A percentile compares a stretch with the other conserved stretches of the same genome.
Evolutionary conservation across 2,329 filamentous ascomycete species (phyloP).

Genomic region (Metarhizium anisopliae): DNA sequence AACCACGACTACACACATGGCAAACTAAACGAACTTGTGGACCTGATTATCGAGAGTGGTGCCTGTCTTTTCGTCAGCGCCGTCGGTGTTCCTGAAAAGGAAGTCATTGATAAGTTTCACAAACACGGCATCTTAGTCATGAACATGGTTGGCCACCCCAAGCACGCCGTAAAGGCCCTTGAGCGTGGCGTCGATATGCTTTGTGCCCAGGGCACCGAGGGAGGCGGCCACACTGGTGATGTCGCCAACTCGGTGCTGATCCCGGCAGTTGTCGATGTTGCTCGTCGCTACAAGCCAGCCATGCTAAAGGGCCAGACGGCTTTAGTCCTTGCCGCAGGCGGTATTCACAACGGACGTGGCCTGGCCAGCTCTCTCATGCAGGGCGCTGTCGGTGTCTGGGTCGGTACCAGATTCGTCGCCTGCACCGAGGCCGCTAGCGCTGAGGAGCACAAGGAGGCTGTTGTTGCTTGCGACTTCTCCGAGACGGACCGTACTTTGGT

Average conservation of each 20-base stretch:
- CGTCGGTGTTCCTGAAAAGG: conserved; percentile 72
- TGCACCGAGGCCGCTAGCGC: conserved; percentile 72
- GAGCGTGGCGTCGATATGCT: conserved; percentile 82
- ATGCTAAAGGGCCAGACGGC: conserved; percentile 60
- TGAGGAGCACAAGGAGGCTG: conserved; percentile 72
- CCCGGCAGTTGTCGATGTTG: conserved; percentile 79
- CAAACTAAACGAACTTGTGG: conserved; percentile 77
- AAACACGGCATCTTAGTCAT: conserved; percentile 74
- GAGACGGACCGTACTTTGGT: conserved; percentile 80
- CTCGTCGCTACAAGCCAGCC: conserved; percentile 59
- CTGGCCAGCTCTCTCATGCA: conserved; percentile 79
- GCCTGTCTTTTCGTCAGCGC: conserved; percentile 79
- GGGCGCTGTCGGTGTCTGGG: conserved; percentile 84
- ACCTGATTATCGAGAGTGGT: conserved; percentile 77
- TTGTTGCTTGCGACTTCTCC: conserved; percentile 68
- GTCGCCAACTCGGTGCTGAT: conserved; percentile 80
- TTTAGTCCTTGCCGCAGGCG: conserved; percentile 81
- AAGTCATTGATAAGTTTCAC: conserved; percentile 69
- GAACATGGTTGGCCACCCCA: conserved; percentile 96
- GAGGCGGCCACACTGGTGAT: conserved; percentile 86
- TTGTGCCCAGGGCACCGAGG: conserved; percentile 87
- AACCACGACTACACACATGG: conserved; percentile 95
- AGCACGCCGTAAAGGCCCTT: conserved; percentile 82
- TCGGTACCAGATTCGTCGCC: conserved; percentile 87
- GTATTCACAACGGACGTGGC: conserved; percentile 73